Evolutionary conservation across 2,329 filamentous ascomycete genomes (phyloP).

Genomic region (Emergomyces pasteurianus): DNA sequence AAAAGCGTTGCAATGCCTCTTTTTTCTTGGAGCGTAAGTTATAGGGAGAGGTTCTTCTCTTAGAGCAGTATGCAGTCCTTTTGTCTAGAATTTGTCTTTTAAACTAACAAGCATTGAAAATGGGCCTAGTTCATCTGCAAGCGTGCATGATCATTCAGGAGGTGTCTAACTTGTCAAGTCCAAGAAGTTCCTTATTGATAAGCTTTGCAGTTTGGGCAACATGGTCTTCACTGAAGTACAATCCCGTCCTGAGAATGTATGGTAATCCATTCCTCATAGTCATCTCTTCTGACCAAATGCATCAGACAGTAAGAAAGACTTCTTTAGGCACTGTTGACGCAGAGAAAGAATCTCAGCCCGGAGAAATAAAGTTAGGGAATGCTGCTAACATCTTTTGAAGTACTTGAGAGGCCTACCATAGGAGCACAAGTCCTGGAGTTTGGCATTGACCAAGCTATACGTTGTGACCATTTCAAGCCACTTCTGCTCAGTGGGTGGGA

Average conservation of each 20-base stretch:
- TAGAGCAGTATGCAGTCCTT: neutral
- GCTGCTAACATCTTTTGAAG: neutral
- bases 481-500: constrained; percentile 1
- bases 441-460: neutral
- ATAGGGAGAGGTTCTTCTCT: neutral
- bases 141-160: constrained; percentile 1
- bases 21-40: neutral
- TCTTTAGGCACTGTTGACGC: constrained; percentile 5
- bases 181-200: neutral
- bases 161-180: constrained; percentile 1
- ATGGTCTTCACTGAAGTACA: constrained; percentile 2
- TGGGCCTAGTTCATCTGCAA: constrained; percentile 7
- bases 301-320: constrained; percentile 2
- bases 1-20: neutral
- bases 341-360: constrained; percentile 3
- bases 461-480: neutral
- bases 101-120: constrained; percentile 7
- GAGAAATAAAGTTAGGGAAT: neutral
- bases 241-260: neutral
- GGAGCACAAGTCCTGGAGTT: neutral
- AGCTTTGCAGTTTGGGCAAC: neutral
- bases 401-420: neutral
- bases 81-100: constrained; percentile 3
- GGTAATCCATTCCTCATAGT: neutral
- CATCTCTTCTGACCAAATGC: neutral